phyloP scores from a whole-genome alignment of 306 rosid species.

The Sophora flavescens region DNA sequence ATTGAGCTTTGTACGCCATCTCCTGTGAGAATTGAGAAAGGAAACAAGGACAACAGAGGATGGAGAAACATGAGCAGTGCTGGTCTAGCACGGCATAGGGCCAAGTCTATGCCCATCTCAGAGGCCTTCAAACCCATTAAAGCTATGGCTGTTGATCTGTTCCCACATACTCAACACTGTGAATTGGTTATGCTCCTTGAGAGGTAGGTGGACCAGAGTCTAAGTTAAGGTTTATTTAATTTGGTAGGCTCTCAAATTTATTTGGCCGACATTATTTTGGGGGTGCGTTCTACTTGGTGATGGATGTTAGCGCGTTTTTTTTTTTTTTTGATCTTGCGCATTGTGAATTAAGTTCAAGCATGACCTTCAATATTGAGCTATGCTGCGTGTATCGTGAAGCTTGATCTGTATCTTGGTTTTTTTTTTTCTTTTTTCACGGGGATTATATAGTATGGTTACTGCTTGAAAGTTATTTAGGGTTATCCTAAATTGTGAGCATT shows the following conservation, averaged over 20 bases:
- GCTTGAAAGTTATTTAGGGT: neutral
- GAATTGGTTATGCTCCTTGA: slow-evolving; percentile 97
- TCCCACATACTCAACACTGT: slow-evolving; percentile 90
- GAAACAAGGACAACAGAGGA: slow-evolving; percentile 82
- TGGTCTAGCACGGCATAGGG: slow-evolving; percentile 87
- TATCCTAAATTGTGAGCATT: neutral
- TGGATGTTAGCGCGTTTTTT: slow-evolving; percentile 28
- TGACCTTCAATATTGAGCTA: slow-evolving; percentile 18
- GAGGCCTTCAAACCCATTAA: slow-evolving; percentile 87
- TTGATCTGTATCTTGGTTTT: neutral
- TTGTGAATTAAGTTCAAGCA: slow-evolving; percentile 21
- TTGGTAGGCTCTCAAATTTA: slow-evolving; percentile 37
- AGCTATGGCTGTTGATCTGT: slow-evolving; percentile 96
- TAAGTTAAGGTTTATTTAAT: slow-evolving; percentile 21
- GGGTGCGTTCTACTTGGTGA: neutral
- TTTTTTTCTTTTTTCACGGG: neutral
- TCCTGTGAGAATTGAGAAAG: slow-evolving; percentile 66
- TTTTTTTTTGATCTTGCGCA: slow-evolving; percentile 28
- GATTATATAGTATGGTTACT: slow-evolving; percentile 3
- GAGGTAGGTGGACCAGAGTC: slow-evolving; percentile 57
- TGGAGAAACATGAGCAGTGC: slow-evolving; percentile 95
- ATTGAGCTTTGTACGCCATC: slow-evolving; percentile 97
- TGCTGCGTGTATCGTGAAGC: slow-evolving; percentile 34
- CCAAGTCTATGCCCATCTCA: slow-evolving; percentile 91
- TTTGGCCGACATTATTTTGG: slow-evolving; percentile 27